Conservation (phyloP, 2,329 filamentous ascomycete genomes). For the Trichoderma breve region DNA sequence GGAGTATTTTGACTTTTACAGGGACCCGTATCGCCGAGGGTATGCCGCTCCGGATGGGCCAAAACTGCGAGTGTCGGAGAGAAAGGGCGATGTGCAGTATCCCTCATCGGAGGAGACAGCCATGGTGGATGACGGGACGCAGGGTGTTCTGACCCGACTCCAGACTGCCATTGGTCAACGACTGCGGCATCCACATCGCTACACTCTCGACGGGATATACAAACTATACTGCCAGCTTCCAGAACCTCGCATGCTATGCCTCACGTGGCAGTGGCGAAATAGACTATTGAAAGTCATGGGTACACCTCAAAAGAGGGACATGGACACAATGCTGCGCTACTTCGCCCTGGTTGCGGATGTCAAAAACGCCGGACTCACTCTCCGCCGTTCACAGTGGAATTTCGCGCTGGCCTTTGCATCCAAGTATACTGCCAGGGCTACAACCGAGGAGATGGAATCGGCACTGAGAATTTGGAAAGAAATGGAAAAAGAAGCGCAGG, state of each 20-base stretch:
- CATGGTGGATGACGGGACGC: constrained; percentile 36
- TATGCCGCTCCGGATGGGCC: constrained; percentile 53
- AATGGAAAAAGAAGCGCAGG: constrained; percentile 73
- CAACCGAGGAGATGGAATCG: constrained; percentile 57
- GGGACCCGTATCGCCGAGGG: constrained; percentile 53
- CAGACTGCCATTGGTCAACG: constrained; percentile 41
- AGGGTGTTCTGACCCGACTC: constrained; percentile 39
- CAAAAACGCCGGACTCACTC: constrained; percentile 66
- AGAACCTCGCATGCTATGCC: constrained; percentile 50
- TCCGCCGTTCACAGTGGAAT: constrained; percentile 75
- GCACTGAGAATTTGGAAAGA: constrained; percentile 80
- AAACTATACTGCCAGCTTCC: constrained; percentile 50
- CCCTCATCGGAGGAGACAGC: constrained; percentile 44
- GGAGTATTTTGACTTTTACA: constrained; percentile 51
- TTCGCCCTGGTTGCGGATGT: constrained; percentile 82
- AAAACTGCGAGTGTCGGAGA: constrained; percentile 50
- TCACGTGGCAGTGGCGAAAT: constrained; percentile 55
- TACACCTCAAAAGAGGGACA: constrained; percentile 54
- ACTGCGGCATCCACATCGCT: constrained; percentile 41
- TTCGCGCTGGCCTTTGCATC: constrained; percentile 77
- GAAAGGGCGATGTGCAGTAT: constrained; percentile 46
- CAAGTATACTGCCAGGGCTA: constrained; percentile 61
- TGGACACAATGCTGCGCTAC: constrained; percentile 73
- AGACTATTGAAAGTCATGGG: constrained; percentile 67
- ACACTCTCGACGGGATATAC: constrained; percentile 47